Base-by-base conservation (phyloP, 768 basidiomycete species). In the Asterophora lycoperdoides region DNA sequence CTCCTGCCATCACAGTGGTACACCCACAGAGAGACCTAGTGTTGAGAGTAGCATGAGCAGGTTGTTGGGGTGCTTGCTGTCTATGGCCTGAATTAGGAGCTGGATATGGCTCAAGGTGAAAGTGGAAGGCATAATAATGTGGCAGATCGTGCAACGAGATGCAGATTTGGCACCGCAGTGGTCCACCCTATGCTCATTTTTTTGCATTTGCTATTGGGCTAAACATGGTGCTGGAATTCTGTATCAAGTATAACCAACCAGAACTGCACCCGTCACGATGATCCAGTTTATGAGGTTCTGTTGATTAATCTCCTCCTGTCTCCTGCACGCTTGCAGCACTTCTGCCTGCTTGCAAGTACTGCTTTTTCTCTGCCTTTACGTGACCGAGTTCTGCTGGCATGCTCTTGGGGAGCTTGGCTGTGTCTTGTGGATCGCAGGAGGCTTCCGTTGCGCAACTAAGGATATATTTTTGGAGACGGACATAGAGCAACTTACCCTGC, bases 311-410 rank as follows among this genome's bases (percentile, higher is more conserved):
- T 87, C 80, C 39, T 87, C 83, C 39, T 79, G 79, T 56, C 81
- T 69, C 49, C 73, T 80, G 54, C 81, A 73, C 41, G 76, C 74
- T 51, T 77, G 48, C n/a, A 72, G 56, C 28, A 76, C 51, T 35
- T 84, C 83, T 48, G 77, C 73, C 28, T 69, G 64, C 17, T 84
- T 78, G 56, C 77, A n/a, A n/a, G n/a, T n/a, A 73, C 3, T 73
- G 64, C 52, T 93, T 89, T 62, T 82, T 82, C 44, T 93, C 91
- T 1, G 79, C 78, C 64, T 94, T 95, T 72, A 86, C 77, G 41
- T 88, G 81, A 57, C 85, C 84, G 37, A 95, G 73, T 57, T 96
- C 93, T 5, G 75, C 77, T 7, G 93, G 92, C 0, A 84, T 83
- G 32, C 79, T 70, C 53, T 80, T 80, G 0, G 81, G 80, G 62